Percentiles rank a stretch among this genome's conserved stretches.
Conservation (phyloP, 495 filamentous ascomycete genomes). For the Margaritispora aquatica region DNA sequence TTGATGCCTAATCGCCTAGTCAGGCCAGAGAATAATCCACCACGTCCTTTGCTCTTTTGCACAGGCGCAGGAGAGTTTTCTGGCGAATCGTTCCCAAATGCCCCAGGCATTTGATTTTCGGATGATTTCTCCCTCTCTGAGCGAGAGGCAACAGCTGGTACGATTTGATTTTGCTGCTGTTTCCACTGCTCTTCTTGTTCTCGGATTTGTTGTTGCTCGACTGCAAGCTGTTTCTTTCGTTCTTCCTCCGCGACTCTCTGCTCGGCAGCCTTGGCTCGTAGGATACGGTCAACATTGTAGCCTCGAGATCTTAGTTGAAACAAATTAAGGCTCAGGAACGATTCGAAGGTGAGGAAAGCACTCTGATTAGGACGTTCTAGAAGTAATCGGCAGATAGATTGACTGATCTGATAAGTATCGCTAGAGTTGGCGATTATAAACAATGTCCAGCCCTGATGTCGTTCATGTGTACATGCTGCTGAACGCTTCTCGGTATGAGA, state of each 20-base stretch:
- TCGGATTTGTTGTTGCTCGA: constrained; percentile 58
- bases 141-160: constrained; percentile 12
- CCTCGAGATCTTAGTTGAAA: constrained; percentile 71
- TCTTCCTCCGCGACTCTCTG: constrained; percentile 78
- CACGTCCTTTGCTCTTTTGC: constrained; percentile 28
- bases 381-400: constrained; percentile 71
- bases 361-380: constrained; percentile 79
- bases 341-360: constrained; percentile 79
- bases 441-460: constrained; percentile 38
- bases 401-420: constrained; percentile 85
- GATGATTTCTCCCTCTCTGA: constrained; percentile 8
- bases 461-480: constrained; percentile 54
- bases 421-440: constrained; percentile 54
- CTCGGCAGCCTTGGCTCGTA: constrained; percentile 77
- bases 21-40: constrained; percentile 57
- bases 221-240: constrained; percentile 67
- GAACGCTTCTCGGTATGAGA: constrained; percentile 64
- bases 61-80: constrained; percentile 32
- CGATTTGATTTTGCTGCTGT: constrained; percentile 30
- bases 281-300: constrained; percentile 91
- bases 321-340: constrained; percentile 71
- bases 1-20: constrained; percentile 62
- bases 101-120: constrained; percentile 53
- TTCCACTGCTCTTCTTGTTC: constrained; percentile 55
- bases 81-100: constrained; percentile 46